These are phyloP conservation scores for Euphrasia confusa DNA, from an alignment of 257 asterid species.

Conservation along the genomic window DNA sequence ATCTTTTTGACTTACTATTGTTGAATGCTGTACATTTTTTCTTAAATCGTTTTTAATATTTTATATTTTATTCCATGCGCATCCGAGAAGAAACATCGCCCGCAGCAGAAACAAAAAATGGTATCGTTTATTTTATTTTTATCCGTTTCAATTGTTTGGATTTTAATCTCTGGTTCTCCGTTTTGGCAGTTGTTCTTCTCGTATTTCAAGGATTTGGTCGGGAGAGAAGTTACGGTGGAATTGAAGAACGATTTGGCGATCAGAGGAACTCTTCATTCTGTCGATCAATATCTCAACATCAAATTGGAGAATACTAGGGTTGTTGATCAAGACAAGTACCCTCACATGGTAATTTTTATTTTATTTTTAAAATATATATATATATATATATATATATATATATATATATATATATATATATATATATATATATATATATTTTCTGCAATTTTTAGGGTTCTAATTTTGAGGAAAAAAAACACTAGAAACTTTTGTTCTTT, in stretches of 20 bases:
- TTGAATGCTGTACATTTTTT: no score
- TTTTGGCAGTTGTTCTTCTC: constrained; percentile 88
- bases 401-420: no score
- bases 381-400: no score
- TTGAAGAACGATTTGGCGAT: constrained; percentile 94
- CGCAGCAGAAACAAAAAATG: constrained; percentile 9
- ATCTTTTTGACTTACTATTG: no score
- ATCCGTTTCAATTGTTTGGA: neutral
- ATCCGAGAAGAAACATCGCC: constrained; percentile 11
- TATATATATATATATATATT: no score
- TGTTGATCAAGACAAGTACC: constrained; percentile 92
- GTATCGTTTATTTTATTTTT: constrained; percentile 1
- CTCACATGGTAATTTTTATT: constrained; percentile 62
- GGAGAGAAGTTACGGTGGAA: constrained; percentile 95
- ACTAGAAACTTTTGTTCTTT: neutral
- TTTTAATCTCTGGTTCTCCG: constrained; percentile 19
- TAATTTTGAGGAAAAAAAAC: neutral
- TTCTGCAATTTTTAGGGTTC: constrained; percentile 8
- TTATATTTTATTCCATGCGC: neutral
- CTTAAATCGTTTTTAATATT: no score
- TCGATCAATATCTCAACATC: constrained; percentile 93
- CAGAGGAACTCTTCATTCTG: constrained; percentile 88
- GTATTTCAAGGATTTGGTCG: constrained; percentile 95
- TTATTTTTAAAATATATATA: neutral
- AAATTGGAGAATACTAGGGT: constrained; percentile 92